Conservation (phyloP, 2,329 filamentous ascomycete species). For the Venturia carpophila region DNA sequence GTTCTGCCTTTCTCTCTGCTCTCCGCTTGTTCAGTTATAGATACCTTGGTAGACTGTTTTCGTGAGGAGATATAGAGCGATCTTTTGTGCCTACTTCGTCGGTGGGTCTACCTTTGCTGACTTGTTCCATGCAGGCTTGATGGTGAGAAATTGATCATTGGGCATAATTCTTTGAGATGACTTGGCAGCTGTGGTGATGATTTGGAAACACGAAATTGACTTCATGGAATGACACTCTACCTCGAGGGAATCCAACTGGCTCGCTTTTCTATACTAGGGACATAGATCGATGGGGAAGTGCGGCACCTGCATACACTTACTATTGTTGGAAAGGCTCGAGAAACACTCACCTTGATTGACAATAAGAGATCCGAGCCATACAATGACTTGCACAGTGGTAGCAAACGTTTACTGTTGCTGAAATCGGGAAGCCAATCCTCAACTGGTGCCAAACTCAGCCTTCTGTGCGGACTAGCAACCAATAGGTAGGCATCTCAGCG, state of each 20-base stretch:
- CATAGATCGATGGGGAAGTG: too few species aligned
- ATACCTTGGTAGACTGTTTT: background rate
- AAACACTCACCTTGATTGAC: too few species aligned
- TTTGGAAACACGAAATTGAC: background rate
- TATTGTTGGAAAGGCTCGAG: too few species aligned
- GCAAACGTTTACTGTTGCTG: background rate
- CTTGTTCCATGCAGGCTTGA: background rate
- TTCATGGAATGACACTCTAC: background rate
- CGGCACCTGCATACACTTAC: too few species aligned
- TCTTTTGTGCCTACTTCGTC: background rate
- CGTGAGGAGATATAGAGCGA: background rate
- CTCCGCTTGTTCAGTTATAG: background rate
- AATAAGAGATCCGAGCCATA: too few species aligned
- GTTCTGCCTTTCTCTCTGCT: constrained; percentile 1
- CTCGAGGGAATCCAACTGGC: background rate
- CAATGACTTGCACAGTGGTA: too few species aligned
- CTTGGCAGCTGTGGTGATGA: background rate
- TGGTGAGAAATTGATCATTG: background rate
- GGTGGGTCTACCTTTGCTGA: background rate
- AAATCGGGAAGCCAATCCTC: background rate
- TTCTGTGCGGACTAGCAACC: background rate
- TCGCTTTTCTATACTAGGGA: too few species aligned
- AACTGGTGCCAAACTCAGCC: background rate
- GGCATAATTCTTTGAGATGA: background rate
- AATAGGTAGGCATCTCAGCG: background rate